Evolutionary conservation across 2,329 filamentous ascomycete species (phyloP).

Genomic region (Teratosphaeria destructans): DNA sequence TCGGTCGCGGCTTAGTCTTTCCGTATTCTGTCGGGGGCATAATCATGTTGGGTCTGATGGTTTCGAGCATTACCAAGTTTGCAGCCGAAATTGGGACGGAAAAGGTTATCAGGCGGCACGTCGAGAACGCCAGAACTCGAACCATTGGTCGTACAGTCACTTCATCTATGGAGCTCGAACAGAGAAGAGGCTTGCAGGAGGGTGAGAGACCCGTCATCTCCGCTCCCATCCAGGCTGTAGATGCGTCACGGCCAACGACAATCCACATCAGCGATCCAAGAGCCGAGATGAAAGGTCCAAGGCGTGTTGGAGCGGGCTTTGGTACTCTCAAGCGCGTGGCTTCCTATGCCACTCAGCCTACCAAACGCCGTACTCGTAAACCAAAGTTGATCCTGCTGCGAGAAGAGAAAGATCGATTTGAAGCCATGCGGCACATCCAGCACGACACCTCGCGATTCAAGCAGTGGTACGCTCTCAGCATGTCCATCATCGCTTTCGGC

Average conservation of each 20-base stretch:
- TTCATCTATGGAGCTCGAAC: conserved; percentile 38
- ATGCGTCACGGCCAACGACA: neutral
- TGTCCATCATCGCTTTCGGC: conserved; percentile 59
- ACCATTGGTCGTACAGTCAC: conserved; percentile 47
- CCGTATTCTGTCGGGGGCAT: conserved; percentile 77
- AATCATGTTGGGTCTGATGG: conserved; percentile 73
- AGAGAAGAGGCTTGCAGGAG: neutral
- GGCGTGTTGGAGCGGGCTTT: conserved; percentile 3
- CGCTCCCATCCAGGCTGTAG: conserved; percentile 2
- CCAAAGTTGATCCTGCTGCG: conserved; percentile 47
- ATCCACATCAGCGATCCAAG: conserved; percentile 6
- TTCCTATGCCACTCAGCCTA: conserved; percentile 8
- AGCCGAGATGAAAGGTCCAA: neutral
- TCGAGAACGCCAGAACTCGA: conserved; percentile 43
- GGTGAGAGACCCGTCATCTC: conserved; percentile 10
- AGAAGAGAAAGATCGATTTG: conserved; percentile 33
- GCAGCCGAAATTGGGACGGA: conserved; percentile 49
- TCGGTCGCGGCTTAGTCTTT: conserved; percentile 63
- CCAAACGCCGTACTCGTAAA: conserved; percentile 14
- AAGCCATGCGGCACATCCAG: conserved; percentile 64
- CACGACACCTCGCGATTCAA: conserved; percentile 51
- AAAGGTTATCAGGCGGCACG: conserved; percentile 52
- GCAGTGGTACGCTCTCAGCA: conserved; percentile 61
- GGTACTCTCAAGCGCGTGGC: conserved; percentile 10
- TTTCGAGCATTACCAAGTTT: conserved; percentile 66